phyloP scores from a whole-genome alignment of 1,284 basidiomycete species.

The Sporisorium reilianum region DNA sequence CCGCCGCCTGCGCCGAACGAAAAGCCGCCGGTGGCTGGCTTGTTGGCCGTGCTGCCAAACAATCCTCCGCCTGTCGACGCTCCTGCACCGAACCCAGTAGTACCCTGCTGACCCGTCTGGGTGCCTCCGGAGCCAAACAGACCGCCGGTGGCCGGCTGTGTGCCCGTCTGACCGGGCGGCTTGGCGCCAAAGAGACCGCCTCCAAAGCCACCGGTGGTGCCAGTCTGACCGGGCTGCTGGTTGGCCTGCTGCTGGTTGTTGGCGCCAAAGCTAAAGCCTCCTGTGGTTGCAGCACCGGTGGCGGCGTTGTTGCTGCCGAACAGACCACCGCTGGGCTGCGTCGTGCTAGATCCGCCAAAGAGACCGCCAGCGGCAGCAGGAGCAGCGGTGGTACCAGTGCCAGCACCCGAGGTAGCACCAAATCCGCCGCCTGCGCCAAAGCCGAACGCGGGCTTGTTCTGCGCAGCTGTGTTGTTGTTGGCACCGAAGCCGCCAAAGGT shows the following conservation, averaged over 20 bases:
- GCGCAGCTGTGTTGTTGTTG: conserved; percentile 35
- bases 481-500: conserved; percentile 63
- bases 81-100: conserved; percentile 49
- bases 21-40: conserved; percentile 52
- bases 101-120: conserved; percentile 61
- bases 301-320: conserved; percentile 39
- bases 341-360: conserved; percentile 67
- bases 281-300: conserved; percentile 32
- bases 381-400: conserved; percentile 44
- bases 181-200: conserved; percentile 64
- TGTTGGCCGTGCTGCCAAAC: conserved; percentile 67
- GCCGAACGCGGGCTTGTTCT: conserved; percentile 64
- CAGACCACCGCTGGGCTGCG: conserved; percentile 54
- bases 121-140: conserved; percentile 65
- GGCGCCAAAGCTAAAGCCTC: conserved; percentile 53
- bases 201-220: conserved; percentile 52
- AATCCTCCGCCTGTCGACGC: conserved; percentile 58
- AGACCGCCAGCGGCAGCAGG: conserved; percentile 69
- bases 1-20: conserved; percentile 62
- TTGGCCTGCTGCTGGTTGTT: conserved; percentile 41
- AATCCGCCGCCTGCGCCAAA: conserved; percentile 56
- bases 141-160: conserved; percentile 65
- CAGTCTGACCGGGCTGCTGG: conserved; percentile 46
- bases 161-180: conserved; percentile 54
- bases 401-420: conserved; percentile 41